These are phyloP conservation scores for Colletotrichum chrysophilum DNA, from an alignment of 2,329 filamentous ascomycete genomes.

Conservation along the genomic window DNA sequence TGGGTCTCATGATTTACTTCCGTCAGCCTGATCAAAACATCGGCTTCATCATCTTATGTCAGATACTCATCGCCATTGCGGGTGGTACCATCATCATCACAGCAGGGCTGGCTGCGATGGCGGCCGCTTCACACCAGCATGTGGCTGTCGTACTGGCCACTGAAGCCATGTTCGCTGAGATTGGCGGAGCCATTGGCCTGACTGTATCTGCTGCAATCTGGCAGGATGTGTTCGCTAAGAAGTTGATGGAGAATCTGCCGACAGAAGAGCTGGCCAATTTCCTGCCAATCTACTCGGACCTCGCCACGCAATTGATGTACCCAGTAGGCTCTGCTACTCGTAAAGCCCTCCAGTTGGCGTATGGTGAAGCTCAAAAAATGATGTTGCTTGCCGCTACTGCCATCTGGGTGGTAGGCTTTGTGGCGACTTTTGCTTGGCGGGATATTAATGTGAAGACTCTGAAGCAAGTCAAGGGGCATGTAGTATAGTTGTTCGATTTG, in stretches of 20 bases:
- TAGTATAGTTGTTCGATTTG: background rate
- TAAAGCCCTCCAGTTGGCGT: background rate
- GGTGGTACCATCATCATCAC: background rate
- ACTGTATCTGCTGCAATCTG: slow-evolving; percentile 36
- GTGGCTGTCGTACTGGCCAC: slow-evolving; percentile 36
- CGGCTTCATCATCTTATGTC: background rate
- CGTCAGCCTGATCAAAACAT: background rate
- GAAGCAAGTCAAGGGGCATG: background rate
- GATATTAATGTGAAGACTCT: background rate
- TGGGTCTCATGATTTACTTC: background rate
- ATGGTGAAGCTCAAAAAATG: background rate
- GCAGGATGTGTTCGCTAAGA: slow-evolving; percentile 38
- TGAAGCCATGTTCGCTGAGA: slow-evolving; percentile 31
- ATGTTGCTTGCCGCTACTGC: background rate
- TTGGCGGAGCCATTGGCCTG: slow-evolving; percentile 35
- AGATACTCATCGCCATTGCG: background rate
- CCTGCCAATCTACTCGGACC: slow-evolving; percentile 45
- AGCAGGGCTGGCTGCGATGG: background rate
- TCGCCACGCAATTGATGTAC: slow-evolving; percentile 42
- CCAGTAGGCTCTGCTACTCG: slow-evolving; percentile 11
- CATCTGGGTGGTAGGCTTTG: background rate
- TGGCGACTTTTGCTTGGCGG: background rate
- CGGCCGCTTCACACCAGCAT: slow-evolving; percentile 20
- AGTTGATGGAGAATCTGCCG: slow-evolving; percentile 42
- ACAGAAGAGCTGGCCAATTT: slow-evolving; percentile 32